Conservation (phyloP, 495 filamentous ascomycete species). For the Penicillium lagena region DNA sequence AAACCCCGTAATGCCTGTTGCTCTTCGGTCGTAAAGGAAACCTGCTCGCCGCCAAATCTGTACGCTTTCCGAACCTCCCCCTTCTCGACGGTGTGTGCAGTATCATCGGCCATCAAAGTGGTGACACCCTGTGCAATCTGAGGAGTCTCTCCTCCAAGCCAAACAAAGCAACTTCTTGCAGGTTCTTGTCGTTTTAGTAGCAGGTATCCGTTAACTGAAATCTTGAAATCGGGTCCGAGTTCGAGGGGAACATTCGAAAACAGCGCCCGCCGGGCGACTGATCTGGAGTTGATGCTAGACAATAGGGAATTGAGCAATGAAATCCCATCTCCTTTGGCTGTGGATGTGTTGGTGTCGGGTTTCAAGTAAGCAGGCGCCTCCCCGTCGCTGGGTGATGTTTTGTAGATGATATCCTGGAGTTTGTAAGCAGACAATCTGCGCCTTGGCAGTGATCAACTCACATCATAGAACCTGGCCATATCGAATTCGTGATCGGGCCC, state of each 20-base stretch:
- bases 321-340: constrained; percentile 62
- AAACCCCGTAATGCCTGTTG: constrained; percentile 68
- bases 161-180: constrained; percentile 76
- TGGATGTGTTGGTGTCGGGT: constrained; percentile 41
- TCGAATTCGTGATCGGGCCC: constrained; percentile 70
- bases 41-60: constrained; percentile 88
- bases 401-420: constrained; percentile 73
- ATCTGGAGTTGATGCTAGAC: constrained; percentile 85
- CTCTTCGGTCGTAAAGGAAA: constrained; percentile 81
- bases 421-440: background rate
- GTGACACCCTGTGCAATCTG: constrained; percentile 73
- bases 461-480: constrained; percentile 84
- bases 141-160: constrained; percentile 71
- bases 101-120: constrained; percentile 67
- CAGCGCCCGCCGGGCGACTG: constrained; percentile 76
- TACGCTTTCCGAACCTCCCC: constrained; percentile 84
- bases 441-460: constrained; percentile 13
- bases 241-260: constrained; percentile 84
- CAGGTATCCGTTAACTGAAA: constrained; percentile 90
- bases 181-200: constrained; percentile 77
- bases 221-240: constrained; percentile 74
- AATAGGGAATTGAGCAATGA: constrained; percentile 75
- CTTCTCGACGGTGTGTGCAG: constrained; percentile 68
- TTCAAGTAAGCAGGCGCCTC: constrained; percentile 55
- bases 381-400: constrained; percentile 51